A percentile compares a stretch with the other conserved stretches of the same genome.
These are phyloP conservation scores for Metschnikowia santaceciliae DNA, from an alignment of 805 yeast species.

Conservation along the genomic window DNA sequence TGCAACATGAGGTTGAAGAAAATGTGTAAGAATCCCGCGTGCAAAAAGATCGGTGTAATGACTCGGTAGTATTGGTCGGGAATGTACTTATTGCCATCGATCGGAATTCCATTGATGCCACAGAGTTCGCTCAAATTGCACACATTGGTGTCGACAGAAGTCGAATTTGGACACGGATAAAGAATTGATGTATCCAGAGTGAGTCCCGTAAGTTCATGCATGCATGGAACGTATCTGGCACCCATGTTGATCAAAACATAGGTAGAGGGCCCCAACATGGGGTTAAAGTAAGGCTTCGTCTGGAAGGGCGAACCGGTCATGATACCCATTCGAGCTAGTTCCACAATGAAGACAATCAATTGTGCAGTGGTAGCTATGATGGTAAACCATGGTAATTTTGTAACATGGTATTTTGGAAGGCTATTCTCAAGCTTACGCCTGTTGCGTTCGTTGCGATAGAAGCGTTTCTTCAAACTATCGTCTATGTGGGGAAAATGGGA, in stretches of 20 bases:
- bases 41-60: slow-evolving; percentile 65
- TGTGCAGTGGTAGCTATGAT: slow-evolving; percentile 44
- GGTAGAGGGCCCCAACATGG: slow-evolving; percentile 74
- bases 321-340: slow-evolving; percentile 51
- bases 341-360: slow-evolving; percentile 56
- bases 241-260: slow-evolving; percentile 66
- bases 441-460: slow-evolving; percentile 13
- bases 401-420: slow-evolving; percentile 17
- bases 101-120: slow-evolving; percentile 50
- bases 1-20: slow-evolving; percentile 60
- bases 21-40: slow-evolving; percentile 71
- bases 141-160: slow-evolving; percentile 48
- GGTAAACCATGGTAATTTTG: slow-evolving; percentile 40
- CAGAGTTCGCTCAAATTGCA: slow-evolving; percentile 58
- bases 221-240: slow-evolving; percentile 67
- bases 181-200: slow-evolving; percentile 43
- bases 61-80: slow-evolving; percentile 71
- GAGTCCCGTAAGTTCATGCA: slow-evolving; percentile 49
- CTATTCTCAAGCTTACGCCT: slow-evolving; percentile 14
- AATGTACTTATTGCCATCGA: slow-evolving; percentile 26
- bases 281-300: slow-evolving; percentile 68
- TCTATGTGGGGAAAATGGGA: slow-evolving; percentile 2
- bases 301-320: slow-evolving; percentile 64
- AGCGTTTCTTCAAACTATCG: background rate
- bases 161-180: slow-evolving; percentile 71